phyloP scores from a whole-genome alignment of 2,329 filamentous ascomycete species.

The Pyricularia pennisetigena region DNA sequence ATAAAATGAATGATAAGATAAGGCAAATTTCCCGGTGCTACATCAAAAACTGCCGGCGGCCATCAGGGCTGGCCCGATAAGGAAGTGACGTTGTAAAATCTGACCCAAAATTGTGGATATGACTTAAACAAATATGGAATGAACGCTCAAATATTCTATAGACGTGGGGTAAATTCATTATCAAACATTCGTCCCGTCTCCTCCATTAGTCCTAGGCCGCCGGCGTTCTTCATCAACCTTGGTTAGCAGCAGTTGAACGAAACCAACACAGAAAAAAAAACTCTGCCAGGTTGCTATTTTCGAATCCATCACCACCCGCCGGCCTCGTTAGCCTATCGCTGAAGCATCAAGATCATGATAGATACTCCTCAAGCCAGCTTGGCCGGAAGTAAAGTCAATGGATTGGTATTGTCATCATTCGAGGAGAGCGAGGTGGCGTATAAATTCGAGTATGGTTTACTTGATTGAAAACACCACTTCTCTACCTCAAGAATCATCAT shows the following conservation, averaged over 20 bases:
- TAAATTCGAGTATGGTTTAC: not conserved
- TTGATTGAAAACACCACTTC: not conserved
- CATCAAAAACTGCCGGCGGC: not conserved
- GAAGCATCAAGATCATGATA: not conserved
- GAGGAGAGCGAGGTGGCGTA: not conserved
- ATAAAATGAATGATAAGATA: not conserved
- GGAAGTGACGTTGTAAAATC: not conserved
- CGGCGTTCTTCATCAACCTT: not conserved
- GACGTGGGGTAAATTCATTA: not conserved
- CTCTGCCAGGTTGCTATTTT: not conserved
- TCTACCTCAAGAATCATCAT: not conserved
- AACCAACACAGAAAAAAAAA: not conserved
- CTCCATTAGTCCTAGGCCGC: not conserved
- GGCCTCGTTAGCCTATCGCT: not conserved
- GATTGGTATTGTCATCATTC: not conserved
- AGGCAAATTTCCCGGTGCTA: not conserved
- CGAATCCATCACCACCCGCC: not conserved
- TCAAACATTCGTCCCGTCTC: not conserved
- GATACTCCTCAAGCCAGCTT: not conserved
- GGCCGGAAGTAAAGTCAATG: not conserved
- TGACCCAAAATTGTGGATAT: not conserved
- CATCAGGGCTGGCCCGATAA: not conserved
- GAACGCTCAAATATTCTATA: too few species aligned
- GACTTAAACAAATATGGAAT: not conserved
- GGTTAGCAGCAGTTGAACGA: not conserved